Conservation (phyloP, 768 basidiomycete genomes). For the Pleurotus giganteus region DNA sequence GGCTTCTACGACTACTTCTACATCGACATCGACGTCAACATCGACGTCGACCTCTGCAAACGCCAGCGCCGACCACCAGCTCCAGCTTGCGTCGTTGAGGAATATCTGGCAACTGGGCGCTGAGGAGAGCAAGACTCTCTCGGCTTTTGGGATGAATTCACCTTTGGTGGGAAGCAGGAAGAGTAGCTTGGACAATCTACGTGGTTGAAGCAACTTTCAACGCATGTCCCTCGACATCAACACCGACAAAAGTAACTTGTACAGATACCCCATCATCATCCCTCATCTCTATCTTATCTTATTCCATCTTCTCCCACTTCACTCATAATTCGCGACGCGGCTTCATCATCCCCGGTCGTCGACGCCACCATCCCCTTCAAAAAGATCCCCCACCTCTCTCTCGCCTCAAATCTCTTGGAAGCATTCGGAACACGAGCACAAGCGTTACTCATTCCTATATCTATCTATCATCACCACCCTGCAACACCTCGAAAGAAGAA, state of each 20-base stretch:
- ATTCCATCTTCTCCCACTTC: no score
- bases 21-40: constrained; percentile 21
- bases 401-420: constrained; percentile 1
- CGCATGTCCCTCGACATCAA: no score
- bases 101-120: constrained; percentile 77
- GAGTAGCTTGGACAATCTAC: constrained; percentile 34
- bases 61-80: neutral
- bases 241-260: neutral
- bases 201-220: constrained; percentile 13
- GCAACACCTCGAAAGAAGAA: no score
- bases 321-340: neutral
- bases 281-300: no score
- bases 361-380: neutral
- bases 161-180: constrained; percentile 37
- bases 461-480: no score
- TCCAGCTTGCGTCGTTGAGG: constrained; percentile 27
- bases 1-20: neutral
- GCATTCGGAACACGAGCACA: neutral
- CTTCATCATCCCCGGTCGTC: neutral
- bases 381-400: neutral
- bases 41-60: no score
- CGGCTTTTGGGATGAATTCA: constrained; percentile 45
- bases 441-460: neutral
- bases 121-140: constrained; percentile 60
- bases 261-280: neutral